Base-by-base conservation (phyloP, 306 rosid genomes). In the Gastrolobium bilobum region DNA sequence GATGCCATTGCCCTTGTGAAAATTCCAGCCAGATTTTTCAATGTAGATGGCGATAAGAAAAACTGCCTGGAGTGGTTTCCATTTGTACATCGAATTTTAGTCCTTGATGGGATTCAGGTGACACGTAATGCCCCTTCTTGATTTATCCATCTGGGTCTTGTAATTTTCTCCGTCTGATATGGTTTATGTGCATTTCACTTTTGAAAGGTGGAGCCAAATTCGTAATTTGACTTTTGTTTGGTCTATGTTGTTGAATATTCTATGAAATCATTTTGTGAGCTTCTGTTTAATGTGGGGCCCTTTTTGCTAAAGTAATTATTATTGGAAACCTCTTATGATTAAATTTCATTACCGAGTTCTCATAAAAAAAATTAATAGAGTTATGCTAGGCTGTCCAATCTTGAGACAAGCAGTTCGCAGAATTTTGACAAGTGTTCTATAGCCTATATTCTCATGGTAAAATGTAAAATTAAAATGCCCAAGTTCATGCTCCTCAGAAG, bases 41-140 rank as follows among this genome's bases (percentile, higher is more conserved):
- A 77, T 77, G 57, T 92, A 74, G 89, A 82, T 73, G 67, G 42
- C 54, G 56, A 59, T 71, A 77, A 80, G 76, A 79, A 68, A 68
- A 83, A 79, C 78, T 88, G 87, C 38, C 74, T 44, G 62, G 83
- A 52, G 30, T 89, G 95, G 93, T 89, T 94, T 75, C 80, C 85
- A 1, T 84, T 80, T 71, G 78, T 87, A 14, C 92, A 88, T 75
- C 88, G 97, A 65, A 83, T 94, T 61, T 83, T 94, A 77, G 99
- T 88, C 76, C 99, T 94, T 46, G 99, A 94, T 63, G 91, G 93
- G 44, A 86, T 94, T 70, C 98, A 91, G 98, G 97, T 94, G 71
- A 85, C 38, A 73, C 57, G 51, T 70, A 15, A 51, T 80, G 61
- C 7, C 37, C 42, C 11, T 68, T 34, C 68, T 71, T 52, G 43